Conservation (phyloP, 495 filamentous ascomycete genomes). For the Xylaria sp. region DNA sequence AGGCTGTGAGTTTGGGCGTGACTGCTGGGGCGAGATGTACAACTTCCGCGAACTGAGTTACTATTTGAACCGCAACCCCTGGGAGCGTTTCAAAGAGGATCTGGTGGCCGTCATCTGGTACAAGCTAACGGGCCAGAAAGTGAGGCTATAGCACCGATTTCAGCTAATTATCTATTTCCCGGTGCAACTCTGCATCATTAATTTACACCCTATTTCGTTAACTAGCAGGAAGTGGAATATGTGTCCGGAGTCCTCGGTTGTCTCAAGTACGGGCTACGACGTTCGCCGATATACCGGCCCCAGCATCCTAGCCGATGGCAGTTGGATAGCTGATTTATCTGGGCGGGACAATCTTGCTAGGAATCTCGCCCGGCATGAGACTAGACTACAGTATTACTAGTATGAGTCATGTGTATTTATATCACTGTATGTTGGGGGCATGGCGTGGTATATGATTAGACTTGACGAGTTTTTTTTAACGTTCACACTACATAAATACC, state of each 20-base stretch:
- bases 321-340: not conserved
- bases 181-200: not conserved
- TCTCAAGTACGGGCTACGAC: not conserved
- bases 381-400: not conserved
- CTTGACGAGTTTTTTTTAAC: not conserved
- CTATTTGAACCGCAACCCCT: conserved; percentile 78
- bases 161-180: conserved; percentile 1
- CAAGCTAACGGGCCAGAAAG: conserved; percentile 62
- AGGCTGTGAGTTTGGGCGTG: conserved; percentile 92
- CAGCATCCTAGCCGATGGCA: not conserved
- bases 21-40: conserved; percentile 98
- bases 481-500: not conserved
- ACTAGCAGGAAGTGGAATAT: not conserved
- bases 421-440: not conserved
- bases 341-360: too few species aligned
- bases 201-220: not conserved
- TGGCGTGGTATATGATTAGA: not conserved
- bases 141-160: conserved; percentile 50
- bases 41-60: conserved; percentile 89
- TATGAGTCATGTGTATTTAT: conserved; percentile 8
- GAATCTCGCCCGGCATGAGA: not conserved
- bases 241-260: not conserved
- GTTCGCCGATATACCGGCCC: not conserved
- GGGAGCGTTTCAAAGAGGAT: conserved; percentile 74
- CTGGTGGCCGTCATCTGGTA: conserved; percentile 58